These are phyloP conservation scores for Saururus chinensis DNA, from an alignment of 164 flowering plant species.

Conservation along the genomic window DNA sequence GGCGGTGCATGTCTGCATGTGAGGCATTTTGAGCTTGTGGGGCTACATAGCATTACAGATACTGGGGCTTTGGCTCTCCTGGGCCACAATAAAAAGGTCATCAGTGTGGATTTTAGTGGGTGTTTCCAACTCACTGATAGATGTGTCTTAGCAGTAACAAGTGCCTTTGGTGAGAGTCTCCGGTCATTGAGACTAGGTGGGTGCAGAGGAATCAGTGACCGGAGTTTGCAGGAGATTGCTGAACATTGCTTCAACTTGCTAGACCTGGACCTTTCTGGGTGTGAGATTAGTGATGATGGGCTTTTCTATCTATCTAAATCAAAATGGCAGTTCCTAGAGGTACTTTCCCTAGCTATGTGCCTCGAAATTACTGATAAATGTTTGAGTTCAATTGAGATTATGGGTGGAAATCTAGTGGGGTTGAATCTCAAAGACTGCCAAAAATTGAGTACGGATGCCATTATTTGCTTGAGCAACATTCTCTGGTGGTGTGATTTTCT, in stretches of 20 bases:
- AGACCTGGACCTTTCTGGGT: slow-evolving; percentile 31
- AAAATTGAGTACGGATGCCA: slow-evolving; percentile 16
- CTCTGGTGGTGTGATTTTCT: slow-evolving; percentile 31
- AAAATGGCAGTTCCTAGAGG: slow-evolving; percentile 20
- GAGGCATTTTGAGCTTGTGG: slow-evolving; percentile 40
- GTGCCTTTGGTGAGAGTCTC: slow-evolving; percentile 21
- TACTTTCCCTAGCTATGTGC: slow-evolving; percentile 31
- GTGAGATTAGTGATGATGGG: slow-evolving; percentile 29
- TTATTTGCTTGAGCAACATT: slow-evolving; percentile 19
- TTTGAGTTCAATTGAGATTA: slow-evolving; percentile 15
- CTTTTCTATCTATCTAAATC: slow-evolving; percentile 18
- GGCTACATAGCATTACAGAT: slow-evolving; percentile 42
- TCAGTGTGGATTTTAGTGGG: slow-evolving; percentile 24
- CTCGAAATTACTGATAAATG: slow-evolving; percentile 23
- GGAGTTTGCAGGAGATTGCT: slow-evolving; percentile 26
- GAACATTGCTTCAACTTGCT: slow-evolving; percentile 18
- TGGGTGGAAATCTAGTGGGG: slow-evolving; percentile 26
- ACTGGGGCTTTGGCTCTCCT: slow-evolving; percentile 35
- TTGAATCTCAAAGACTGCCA: slow-evolving; percentile 31
- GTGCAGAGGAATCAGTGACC: slow-evolving; percentile 16
- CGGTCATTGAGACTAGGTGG: slow-evolving; percentile 21
- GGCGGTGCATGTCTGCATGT: slow-evolving; percentile 45
- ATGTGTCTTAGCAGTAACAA: slow-evolving; percentile 13
- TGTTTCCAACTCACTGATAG: slow-evolving; percentile 26
- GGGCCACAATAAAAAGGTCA: slow-evolving; percentile 6